These are phyloP conservation scores for Rhizopogon vulgaris DNA, from an alignment of 768 basidiomycete species.

Conservation along the genomic window DNA sequence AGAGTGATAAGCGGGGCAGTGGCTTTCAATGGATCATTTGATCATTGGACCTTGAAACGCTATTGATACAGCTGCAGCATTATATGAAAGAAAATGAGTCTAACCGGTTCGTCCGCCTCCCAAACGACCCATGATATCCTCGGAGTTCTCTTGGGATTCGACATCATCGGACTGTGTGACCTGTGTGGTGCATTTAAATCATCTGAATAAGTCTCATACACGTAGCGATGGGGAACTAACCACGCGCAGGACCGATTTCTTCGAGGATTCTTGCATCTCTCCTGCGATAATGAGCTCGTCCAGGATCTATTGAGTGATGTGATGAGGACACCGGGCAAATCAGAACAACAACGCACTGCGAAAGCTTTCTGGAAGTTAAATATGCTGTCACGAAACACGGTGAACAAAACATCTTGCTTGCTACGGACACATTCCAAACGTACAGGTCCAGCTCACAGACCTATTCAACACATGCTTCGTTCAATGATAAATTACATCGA, in stretches of 20 bases:
- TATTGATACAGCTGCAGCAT: conserved; percentile 8
- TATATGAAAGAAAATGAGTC: conserved; percentile 15
- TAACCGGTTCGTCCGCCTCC: conserved; percentile 64
- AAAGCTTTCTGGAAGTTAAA: conserved; percentile 99
- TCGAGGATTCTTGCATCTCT: conserved; percentile 90
- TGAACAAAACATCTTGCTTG: not conserved
- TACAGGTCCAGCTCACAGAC: conserved; percentile 92
- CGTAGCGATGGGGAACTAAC: conserved; percentile 24
- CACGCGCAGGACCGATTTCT: conserved; percentile 59
- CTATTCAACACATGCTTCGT: conserved; percentile 29
- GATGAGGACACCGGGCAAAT: conserved; percentile 6
- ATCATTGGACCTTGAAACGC: conserved; percentile 21
- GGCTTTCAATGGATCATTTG: conserved; percentile 21
- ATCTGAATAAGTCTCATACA: not conserved
- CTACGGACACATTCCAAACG: conserved; percentile 16
- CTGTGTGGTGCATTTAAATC: conserved; percentile 29
- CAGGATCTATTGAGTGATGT: conserved; percentile 48
- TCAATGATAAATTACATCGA: not conserved
- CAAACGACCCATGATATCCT: conserved; percentile 74
- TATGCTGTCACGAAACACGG: conserved; percentile 45
- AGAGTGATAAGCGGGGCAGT: no score
- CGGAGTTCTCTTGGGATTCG: conserved; percentile 81
- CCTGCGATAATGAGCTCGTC: conserved; percentile 94
- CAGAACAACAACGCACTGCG: conserved; percentile 44
- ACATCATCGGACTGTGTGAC: conserved; percentile 81